A percentile compares a stretch with the other conserved stretches of the same genome.
These are phyloP conservation scores for Xanthoconium purpureum DNA, from an alignment of 768 basidiomycete species.

Conservation along the genomic window DNA sequence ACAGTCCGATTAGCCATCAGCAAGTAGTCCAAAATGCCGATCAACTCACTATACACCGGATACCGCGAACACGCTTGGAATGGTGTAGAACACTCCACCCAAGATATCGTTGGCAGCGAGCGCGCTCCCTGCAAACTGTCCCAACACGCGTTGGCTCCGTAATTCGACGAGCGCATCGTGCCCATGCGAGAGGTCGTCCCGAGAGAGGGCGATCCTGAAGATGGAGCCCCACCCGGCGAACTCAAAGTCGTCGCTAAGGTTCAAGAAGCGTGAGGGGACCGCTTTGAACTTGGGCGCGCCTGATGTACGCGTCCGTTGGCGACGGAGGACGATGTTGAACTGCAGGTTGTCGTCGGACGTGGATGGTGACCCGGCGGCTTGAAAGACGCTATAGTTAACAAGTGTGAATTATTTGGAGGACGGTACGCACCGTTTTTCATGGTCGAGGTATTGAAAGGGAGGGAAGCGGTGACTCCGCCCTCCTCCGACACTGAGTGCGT, in stretches of 20 bases:
- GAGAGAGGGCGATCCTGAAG: conserved; percentile 42
- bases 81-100: conserved; percentile 66
- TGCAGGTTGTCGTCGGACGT: conserved; percentile 40
- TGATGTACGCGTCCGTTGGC: conserved; percentile 50
- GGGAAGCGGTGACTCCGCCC: background rate
- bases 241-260: conserved; percentile 62
- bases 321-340: conserved; percentile 55
- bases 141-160: conserved; percentile 44
- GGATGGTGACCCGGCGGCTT: conserved; percentile 20
- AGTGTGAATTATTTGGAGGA: background rate
- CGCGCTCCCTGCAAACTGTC: conserved; percentile 62
- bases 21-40: background rate
- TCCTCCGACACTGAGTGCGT: conserved; percentile 3
- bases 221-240: conserved; percentile 72
- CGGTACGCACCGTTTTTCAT: conserved; percentile 3
- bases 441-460: background rate
- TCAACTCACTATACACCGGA: conserved; percentile 60
- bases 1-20: background rate
- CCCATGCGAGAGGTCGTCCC: conserved; percentile 40
- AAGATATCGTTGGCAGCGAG: conserved; percentile 66
- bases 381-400: background rate
- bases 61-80: conserved; percentile 61
- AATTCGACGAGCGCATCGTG: conserved; percentile 29
- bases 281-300: conserved; percentile 39
- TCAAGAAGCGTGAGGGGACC: conserved; percentile 57